Evolutionary conservation across 106 monocot genomes (phyloP).

Genomic region (Platanthera guangdongensis): DNA sequence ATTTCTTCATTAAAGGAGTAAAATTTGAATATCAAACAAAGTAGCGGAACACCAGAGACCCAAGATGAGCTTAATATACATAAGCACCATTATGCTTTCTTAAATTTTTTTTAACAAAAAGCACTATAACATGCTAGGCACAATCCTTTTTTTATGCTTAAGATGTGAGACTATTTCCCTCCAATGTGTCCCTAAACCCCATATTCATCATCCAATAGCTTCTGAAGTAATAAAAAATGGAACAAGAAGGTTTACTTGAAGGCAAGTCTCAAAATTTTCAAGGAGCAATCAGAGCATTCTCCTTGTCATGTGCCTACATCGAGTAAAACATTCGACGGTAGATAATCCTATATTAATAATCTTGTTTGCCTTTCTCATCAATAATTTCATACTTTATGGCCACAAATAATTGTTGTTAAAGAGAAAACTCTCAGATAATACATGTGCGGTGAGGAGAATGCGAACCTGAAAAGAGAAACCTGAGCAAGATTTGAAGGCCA

Average conservation of each 20-base stretch:
- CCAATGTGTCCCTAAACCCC: no score
- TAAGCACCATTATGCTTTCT: no score
- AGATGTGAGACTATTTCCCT: no score
- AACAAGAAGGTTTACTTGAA: background rate
- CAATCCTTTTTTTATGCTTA: no score
- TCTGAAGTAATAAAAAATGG: background rate
- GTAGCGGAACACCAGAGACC: no score
- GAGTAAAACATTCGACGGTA: background rate
- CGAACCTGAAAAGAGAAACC: conserved; percentile 90
- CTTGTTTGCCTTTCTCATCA: background rate
- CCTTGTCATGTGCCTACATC: background rate
- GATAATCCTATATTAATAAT: background rate
- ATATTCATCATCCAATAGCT: background rate
- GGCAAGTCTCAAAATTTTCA: background rate
- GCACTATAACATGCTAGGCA: no score
- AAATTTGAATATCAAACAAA: no score
- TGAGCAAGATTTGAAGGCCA: conserved; percentile 95
- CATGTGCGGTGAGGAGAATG: background rate
- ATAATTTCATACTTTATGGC: background rate
- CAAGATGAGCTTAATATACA: no score
- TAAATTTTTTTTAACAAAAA: no score
- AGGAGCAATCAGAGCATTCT: background rate
- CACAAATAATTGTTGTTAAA: background rate
- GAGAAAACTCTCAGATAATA: background rate
- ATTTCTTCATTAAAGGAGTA: no score